These are phyloP conservation scores for Cladorrhinum sp. DNA, from an alignment of 2,329 filamentous ascomycete genomes.

Conservation along the genomic window DNA sequence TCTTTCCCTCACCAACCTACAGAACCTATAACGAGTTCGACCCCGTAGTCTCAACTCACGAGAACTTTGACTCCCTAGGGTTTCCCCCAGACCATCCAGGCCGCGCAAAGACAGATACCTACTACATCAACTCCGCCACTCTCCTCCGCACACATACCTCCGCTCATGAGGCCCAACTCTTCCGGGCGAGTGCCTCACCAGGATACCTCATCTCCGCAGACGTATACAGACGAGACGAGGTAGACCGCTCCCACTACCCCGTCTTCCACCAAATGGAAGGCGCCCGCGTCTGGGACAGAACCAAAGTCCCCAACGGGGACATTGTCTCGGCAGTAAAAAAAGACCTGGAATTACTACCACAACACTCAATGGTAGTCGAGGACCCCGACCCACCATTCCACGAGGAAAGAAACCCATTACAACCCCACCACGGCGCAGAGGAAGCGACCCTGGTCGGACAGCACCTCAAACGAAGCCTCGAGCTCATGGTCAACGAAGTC, in stretches of 20 bases:
- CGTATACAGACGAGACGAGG: conserved; percentile 91
- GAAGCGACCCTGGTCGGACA: conserved; percentile 80
- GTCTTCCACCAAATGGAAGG: conserved; percentile 99
- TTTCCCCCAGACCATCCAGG: conserved; percentile 88
- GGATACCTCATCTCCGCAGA: conserved; percentile 92
- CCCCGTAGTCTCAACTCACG: conserved; percentile 76
- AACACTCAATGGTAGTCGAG: conserved; percentile 72
- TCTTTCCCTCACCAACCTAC: conserved; percentile 72
- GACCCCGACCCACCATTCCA: conserved; percentile 80
- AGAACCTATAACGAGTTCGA: conserved; percentile 74
- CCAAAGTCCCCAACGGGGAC: conserved; percentile 53
- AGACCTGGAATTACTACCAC: conserved; percentile 69
- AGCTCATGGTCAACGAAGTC: conserved; percentile 85
- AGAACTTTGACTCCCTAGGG: conserved; percentile 97
- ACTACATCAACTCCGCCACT: conserved; percentile 84
- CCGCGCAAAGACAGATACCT: conserved; percentile 84
- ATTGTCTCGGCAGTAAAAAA: conserved; percentile 64
- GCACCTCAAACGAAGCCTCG: conserved; percentile 85
- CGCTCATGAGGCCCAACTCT: conserved; percentile 83
- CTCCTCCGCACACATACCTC: conserved; percentile 91
- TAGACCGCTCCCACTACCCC: conserved; percentile 93
- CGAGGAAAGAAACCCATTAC: conserved; percentile 76
- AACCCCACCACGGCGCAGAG: conserved; percentile 67
- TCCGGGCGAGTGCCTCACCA: conserved; percentile 66
- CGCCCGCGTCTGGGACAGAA: conserved; percentile 81